A percentile compares a stretch with the other conserved stretches of the same genome.
These are phyloP conservation scores for Neophaeococcomyces aloes DNA, from an alignment of 2,329 filamentous ascomycete species.

Conservation along the genomic window DNA sequence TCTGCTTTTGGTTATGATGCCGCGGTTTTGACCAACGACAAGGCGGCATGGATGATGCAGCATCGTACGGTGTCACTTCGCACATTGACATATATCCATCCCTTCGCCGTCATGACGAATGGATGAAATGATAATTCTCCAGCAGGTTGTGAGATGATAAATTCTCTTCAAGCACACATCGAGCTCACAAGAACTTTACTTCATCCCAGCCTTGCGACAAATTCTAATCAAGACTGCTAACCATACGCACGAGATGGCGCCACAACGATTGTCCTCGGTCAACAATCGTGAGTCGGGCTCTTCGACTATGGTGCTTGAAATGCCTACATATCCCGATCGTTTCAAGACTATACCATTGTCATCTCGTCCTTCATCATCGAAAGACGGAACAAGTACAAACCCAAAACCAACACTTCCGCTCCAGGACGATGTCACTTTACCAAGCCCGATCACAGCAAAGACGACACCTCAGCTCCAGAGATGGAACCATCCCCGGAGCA, in stretches of 20 bases:
- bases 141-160: too few species aligned
- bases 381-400: neutral
- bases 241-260: neutral
- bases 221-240: too few species aligned
- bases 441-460: conserved; percentile 35
- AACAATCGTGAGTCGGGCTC: conserved; percentile 4
- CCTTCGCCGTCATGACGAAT: too few species aligned
- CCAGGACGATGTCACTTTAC: conserved; percentile 21
- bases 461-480: conserved; percentile 34
- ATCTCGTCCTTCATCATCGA: neutral
- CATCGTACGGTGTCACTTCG: too few species aligned
- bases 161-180: too few species aligned
- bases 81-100: too few species aligned
- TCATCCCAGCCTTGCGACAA: too few species aligned
- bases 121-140: too few species aligned
- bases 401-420: neutral
- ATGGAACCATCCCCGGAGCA: conserved; percentile 54
- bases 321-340: conserved; percentile 9
- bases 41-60: too few species aligned
- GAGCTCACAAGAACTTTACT: too few species aligned
- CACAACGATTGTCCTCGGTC: neutral
- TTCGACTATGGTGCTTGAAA: conserved; percentile 12
- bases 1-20: too few species aligned
- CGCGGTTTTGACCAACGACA: too few species aligned
- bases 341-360: neutral